Conservation (phyloP, 495 filamentous ascomycete species). For the Corynascus novoguineensis region DNA sequence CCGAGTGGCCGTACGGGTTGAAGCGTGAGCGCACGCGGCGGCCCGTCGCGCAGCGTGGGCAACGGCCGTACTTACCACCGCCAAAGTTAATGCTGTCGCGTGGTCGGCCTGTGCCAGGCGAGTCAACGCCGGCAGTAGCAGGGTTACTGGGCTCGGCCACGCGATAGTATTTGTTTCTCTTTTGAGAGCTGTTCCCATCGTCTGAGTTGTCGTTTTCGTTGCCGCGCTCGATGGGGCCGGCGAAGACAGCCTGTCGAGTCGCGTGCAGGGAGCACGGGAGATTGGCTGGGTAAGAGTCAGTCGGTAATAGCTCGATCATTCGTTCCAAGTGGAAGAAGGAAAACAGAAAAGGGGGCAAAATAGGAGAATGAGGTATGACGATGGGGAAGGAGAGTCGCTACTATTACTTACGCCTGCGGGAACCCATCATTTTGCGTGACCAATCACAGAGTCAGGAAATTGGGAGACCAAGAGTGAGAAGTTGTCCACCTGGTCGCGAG, state of each 20-base stretch:
- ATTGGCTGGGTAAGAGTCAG: neutral
- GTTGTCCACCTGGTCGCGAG: neutral
- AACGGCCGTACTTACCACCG: slow-evolving; percentile 19
- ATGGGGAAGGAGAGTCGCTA: neutral
- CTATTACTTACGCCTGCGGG: neutral
- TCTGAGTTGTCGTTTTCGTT: neutral
- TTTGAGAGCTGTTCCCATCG: too few species aligned
- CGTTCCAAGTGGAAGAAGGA: neutral
- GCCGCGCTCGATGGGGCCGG: neutral
- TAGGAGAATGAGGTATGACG: neutral
- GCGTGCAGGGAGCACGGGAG: neutral
- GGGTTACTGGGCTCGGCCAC: neutral
- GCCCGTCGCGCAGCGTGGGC: slow-evolving; percentile 16
- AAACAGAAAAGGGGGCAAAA: neutral
- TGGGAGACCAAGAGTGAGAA: neutral
- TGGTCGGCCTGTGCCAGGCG: neutral
- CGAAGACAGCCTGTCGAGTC: neutral
- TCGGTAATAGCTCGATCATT: neutral
- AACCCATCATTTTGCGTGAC: neutral
- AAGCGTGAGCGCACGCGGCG: slow-evolving; percentile 9
- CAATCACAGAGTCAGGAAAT: neutral
- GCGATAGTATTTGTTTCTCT: too few species aligned
- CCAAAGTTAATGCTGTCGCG: neutral
- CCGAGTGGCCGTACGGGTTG: slow-evolving; percentile 1
- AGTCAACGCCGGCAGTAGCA: neutral